Evolutionary conservation across 202 grass and related monocot genomes (phyloP), one percentile per base, ranked within the genome.

Genomic region (Schoenoplectus tabernaemontani): DNA sequence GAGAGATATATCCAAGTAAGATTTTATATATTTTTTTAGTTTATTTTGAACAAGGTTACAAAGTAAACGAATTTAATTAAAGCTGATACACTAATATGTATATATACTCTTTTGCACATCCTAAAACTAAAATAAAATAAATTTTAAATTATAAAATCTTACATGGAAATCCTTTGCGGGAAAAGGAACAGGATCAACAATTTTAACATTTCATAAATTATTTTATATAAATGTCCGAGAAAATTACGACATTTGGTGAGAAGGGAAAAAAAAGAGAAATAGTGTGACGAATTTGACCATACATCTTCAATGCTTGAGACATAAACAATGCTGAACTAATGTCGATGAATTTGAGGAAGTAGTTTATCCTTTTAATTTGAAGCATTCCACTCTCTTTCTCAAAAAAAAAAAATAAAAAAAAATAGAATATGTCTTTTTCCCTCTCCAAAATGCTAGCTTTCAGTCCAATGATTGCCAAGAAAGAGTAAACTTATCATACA

Each of bases 271-370:
- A 0, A 19, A 5, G 19, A 53, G 4, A 54, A 20, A n/a, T 56
- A 8, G 7, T 23, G 57, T 59, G 3, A 59, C 57, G 23, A 56
- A 66, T 66, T 37, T 33, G 34, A 66, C 17, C 32, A 39, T 66
- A 30, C 4, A 36, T 64, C 34, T 36, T 36, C 1, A 72, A 43
- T 73, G 43, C 47, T 7, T 72, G 39, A 72, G 22, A 56, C 19
- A 56, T 56, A 56, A 48, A 46, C 67, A 72, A 72, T 46, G n/a
- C 41, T 23, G 4, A 23, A 72, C 51, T 19, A 70, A 34, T 44
- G 67, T 72, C 48, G 67, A 70, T 9, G 39, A 72, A 72, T 47
- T 72, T 72, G 38, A 38, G 67, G 66, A 72, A 44, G 4, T 72
- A 44, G 67, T 43, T 72, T 46, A 39, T 36, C 37, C 38, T 75